Evolutionary conservation across 2,329 filamentous ascomycete species (phyloP).

Genomic region (Pezicula radicicola): DNA sequence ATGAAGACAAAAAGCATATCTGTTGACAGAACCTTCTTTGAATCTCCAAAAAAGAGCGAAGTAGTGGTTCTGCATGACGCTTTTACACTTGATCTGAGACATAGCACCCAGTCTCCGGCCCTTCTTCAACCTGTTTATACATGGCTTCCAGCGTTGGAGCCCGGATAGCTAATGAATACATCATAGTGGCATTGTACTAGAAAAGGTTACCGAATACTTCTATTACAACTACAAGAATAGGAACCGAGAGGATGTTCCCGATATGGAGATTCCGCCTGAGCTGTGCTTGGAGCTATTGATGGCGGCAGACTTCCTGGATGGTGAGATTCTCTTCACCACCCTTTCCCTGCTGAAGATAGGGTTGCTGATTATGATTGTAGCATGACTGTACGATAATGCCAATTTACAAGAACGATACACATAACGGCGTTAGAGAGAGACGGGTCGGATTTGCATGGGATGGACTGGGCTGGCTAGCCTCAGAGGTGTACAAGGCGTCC

Average conservation of each 20-base stretch:
- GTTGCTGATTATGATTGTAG: conserved; percentile 6
- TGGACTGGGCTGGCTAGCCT: too few species aligned
- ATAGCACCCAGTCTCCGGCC: conserved; percentile 10
- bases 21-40: conserved; percentile 28
- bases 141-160: too few species aligned
- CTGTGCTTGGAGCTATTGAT: conserved; percentile 74
- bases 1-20: conserved; percentile 24
- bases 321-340: conserved; percentile 33
- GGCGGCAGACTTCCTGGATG: conserved; percentile 73
- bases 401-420: too few species aligned
- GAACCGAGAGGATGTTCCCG: conserved; percentile 68
- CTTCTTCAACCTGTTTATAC: neutral
- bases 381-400: neutral
- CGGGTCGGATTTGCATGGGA: too few species aligned
- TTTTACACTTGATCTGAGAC: conserved; percentile 66
- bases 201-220: conserved; percentile 80
- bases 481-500: too few species aligned
- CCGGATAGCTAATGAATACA: neutral
- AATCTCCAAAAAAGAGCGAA: conserved; percentile 5
- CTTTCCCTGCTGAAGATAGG: too few species aligned
- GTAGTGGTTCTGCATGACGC: conserved; percentile 30
- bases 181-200: conserved; percentile 66
- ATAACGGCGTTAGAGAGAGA: too few species aligned
- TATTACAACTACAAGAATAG: conserved; percentile 77
- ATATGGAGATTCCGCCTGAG: conserved; percentile 79